Evolutionary conservation across 2,329 filamentous ascomycete genomes (phyloP), one percentile per base, ranked within the genome.

Genomic region (Neonectria coccinea): DNA sequence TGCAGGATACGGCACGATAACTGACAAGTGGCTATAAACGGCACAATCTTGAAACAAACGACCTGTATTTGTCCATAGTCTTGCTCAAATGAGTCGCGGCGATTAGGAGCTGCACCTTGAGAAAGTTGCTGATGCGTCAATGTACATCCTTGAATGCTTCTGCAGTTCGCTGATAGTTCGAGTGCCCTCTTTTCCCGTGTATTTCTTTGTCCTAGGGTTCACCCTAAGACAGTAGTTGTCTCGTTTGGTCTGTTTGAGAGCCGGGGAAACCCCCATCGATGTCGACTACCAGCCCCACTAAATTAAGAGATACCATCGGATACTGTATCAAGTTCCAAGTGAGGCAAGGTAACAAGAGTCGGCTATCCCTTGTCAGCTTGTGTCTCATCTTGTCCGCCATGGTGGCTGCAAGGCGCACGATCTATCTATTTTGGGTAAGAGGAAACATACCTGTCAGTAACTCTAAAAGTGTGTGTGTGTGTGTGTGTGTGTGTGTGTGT

Each of bases 381-480:
- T 33, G 29, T 33, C n/a, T 27, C 10, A 20, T 51, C 16, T 33
- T 20, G 7, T 33, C 16, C 25, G 9, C 9, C 4, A 3, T 18
- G 16, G 11, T 31, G 29, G 48, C 10, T 20, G 48, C 48, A 2
- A 36, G 25, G 5, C 25, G 25, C 25, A 25, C 29, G 1, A 29
- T 29, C 45, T 36, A 29, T 29, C 29, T n/a, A 20, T 29, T 33
- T 20, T 8, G 2, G 6, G 29, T 2, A 11, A 36, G 29, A n/a
- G 27, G n/a, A 6, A 14, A 51, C n/a, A n/a, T 51, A 51, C 48
- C 48, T 51, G 52, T 22, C 50, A 22, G 51, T 33, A 54, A 18
- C n/a, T n/a, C 42, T 1, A 42, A 36, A 7, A 25, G 6, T 6
- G 5, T 6, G 5, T 25, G 25, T 25, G 25, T 25, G 25, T 6